Evolutionary conservation across 371 early-diverging fungal genomes (phyloP).

Genomic region (Syncephalastrum contaminatum): DNA sequence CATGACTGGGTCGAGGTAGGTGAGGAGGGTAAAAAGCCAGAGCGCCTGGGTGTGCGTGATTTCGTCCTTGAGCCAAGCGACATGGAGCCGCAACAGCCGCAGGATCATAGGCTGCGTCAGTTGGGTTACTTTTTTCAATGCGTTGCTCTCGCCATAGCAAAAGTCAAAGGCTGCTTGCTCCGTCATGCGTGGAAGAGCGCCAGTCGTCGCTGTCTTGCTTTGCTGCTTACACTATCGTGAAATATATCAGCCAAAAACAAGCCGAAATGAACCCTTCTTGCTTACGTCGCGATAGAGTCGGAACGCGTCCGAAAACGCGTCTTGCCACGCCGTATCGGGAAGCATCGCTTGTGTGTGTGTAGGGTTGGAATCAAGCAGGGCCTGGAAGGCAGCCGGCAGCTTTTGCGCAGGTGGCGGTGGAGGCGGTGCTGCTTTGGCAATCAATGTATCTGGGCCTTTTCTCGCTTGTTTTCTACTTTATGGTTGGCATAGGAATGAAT

Average conservation of each 20-base stretch:
- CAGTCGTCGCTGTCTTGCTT: too few relatives aligned
- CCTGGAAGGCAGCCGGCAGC: too few relatives aligned
- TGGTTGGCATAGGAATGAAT: neutral
- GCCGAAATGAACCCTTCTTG: too few relatives aligned
- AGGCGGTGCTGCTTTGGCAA: constrained; percentile 23
- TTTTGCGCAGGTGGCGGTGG: constrained; percentile 9
- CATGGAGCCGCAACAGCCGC: constrained; percentile 20
- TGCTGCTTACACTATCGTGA: too few relatives aligned
- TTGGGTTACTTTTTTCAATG: too few relatives aligned
- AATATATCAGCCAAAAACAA: too few relatives aligned
- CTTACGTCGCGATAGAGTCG: constrained; percentile 29
- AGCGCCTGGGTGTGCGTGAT: constrained; percentile 18
- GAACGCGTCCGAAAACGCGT: constrained; percentile 22
- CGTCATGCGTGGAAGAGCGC: too few relatives aligned
- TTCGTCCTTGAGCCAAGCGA: constrained; percentile 31
- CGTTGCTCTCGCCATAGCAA: too few relatives aligned
- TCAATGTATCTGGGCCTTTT: constrained; percentile 25
- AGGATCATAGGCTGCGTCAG: constrained; percentile 13
- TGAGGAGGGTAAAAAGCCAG: constrained; percentile 33
- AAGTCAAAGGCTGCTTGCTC: too few relatives aligned
- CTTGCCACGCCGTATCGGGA: constrained; percentile 27
- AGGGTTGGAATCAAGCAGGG: neutral
- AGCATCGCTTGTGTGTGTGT: constrained; percentile 3
- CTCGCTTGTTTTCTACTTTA: constrained; percentile 34
- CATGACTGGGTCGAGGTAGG: constrained; percentile 45